Base-by-base conservation (phyloP, 331 rosid species). In the Malus hybrid region DNA sequence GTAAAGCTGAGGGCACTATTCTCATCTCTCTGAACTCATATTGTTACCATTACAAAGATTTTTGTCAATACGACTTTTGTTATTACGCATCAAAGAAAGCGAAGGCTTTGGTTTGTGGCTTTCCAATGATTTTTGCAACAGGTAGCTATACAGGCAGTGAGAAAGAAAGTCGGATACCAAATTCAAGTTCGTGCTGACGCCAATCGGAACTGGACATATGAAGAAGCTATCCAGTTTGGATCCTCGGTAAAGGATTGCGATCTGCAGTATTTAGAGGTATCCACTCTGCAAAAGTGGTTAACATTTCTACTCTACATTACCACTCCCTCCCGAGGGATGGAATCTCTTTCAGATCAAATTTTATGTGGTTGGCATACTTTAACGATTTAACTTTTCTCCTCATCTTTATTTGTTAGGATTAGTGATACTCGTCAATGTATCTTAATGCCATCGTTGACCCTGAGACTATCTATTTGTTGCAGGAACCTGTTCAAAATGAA, bases 401-500 rank as follows among this genome's bases (percentile, higher is more conserved):
- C 76, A 22, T 50, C 39, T n/a, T 32, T 22, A 29, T 28, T 69
- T n/a, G 32, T 32, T 72, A 67, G 73, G 76, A 60, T 62, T 78
- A 54, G 36, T 48, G 76, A 44, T 64, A 22, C 29, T 54, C 29
- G 31, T 63, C 36, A 78, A 61, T 71, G 55, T 73, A 24, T 56
- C 11, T 67, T 57, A 50, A 27, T 66, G 46, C 65, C 48, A 63
- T 60, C 73, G 59, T 73, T 62, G 76, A 59, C 59, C 65, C 42
- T 74, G 13, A 64, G 57, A 75, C 29, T 67, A 65, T 78, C 79
- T 60, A 34, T 79, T 75, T 42, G 3, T 77, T 78, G 48, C 87
- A 94, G 99, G 99, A 94, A 79, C 99, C 99, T 82, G 97, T 92
- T 80, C 84, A 74, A 76, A 76, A 84, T 78, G 97, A 87, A 85